Evolutionary conservation across 257 asterid species (phyloP).

Genomic region (Datura wrightii): DNA sequence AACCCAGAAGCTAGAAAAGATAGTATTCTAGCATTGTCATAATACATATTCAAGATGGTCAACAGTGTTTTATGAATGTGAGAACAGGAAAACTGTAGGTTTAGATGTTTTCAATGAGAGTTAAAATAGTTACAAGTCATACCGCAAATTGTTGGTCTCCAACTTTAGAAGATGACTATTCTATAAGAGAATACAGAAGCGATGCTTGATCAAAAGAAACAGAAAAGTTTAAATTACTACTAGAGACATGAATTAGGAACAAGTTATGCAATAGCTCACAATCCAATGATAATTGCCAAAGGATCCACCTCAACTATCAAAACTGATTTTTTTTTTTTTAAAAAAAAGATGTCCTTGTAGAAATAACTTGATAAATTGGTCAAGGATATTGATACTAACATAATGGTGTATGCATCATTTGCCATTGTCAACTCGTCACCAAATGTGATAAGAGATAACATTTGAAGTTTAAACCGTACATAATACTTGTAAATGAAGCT

Average conservation of each 20-base stretch:
- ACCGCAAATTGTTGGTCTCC: not conserved
- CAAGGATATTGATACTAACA: not conserved
- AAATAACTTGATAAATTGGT: not conserved
- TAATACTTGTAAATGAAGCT: not conserved
- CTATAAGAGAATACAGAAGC: not conserved
- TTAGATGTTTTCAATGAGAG: too few species aligned
- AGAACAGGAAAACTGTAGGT: too few species aligned
- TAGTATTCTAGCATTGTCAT: not conserved
- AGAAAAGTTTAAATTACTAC: not conserved
- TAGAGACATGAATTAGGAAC: not conserved
- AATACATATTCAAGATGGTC: not conserved
- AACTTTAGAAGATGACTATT: not conserved
- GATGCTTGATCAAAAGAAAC: not conserved
- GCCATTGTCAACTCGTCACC: conserved; percentile 7
- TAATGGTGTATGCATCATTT: conserved; percentile 4
- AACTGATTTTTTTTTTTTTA: fast-evolving
- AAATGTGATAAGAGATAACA: not conserved
- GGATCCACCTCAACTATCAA: not conserved
- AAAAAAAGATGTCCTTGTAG: not conserved
- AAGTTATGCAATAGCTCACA: not conserved
- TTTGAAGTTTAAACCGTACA: not conserved
- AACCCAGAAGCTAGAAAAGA: not conserved
- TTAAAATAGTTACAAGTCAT: too few species aligned
- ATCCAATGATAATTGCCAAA: not conserved
- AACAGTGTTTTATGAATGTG: not conserved